These are phyloP conservation scores for Yarrowia deformans DNA, from an alignment of 805 yeast genomes.

Conservation along the genomic window DNA sequence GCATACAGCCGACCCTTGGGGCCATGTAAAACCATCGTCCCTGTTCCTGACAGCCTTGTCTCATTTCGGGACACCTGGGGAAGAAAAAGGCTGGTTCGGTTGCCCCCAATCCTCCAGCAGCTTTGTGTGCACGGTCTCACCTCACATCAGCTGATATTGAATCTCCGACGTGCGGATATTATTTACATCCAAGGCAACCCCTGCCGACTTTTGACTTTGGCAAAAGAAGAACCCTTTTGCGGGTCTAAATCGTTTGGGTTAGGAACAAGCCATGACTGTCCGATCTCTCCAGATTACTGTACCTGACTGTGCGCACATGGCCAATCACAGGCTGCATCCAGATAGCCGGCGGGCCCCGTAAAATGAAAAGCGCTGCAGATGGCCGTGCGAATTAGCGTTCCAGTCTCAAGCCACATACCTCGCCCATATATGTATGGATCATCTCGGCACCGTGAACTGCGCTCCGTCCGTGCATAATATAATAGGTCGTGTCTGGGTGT, in stretches of 20 bases:
- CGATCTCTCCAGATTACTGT: constrained; percentile 5
- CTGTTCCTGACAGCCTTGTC: constrained; percentile 2
- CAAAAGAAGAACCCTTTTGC: neutral
- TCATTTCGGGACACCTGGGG: neutral
- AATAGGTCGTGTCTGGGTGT: neutral
- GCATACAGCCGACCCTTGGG: constrained; percentile 5
- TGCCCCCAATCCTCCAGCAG: neutral
- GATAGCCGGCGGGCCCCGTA: constrained; percentile 1
- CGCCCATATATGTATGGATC: neutral
- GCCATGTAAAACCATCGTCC: neutral
- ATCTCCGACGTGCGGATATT: constrained; percentile 12
- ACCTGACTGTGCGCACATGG: constrained; percentile 4
- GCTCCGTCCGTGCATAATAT: neutral
- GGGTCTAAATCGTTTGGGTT: constrained; percentile 19
- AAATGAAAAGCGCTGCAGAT: neutral
- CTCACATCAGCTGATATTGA: constrained; percentile 16
- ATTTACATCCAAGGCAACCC: constrained; percentile 22
- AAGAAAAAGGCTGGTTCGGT: neutral
- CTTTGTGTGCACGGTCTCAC: neutral
- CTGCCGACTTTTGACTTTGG: neutral
- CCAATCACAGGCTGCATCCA: neutral
- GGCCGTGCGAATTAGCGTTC: neutral
- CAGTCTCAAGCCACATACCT: neutral
- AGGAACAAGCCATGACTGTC: neutral
- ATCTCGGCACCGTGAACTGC: neutral